These are phyloP conservation scores for Vitis hybrid DNA, from an alignment of 177 flowering plant species.

Conservation along the genomic window DNA sequence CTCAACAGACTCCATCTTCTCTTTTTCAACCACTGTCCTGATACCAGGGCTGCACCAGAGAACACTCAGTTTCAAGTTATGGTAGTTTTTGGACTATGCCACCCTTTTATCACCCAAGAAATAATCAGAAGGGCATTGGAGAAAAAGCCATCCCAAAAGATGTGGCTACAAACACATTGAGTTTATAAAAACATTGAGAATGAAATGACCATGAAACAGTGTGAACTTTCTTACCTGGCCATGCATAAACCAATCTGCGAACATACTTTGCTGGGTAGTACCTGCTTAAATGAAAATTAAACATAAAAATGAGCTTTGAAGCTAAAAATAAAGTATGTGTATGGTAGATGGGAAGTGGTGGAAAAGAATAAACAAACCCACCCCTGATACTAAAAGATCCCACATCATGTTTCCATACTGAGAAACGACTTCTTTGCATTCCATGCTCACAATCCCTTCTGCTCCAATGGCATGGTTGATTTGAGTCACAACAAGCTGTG, in stretches of 20 bases:
- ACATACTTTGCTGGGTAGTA: slow-evolving; percentile 60
- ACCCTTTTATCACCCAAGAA: not conserved
- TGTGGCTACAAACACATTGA: too few species aligned
- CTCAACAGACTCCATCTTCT: slow-evolving; percentile 13
- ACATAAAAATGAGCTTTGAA: not conserved
- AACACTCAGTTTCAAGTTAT: too few species aligned
- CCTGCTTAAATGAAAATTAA: slow-evolving; percentile 32
- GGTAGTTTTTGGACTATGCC: too few species aligned
- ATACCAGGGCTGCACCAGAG: slow-evolving; percentile 47
- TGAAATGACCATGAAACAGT: not conserved
- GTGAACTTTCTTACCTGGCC: slow-evolving; percentile 29
- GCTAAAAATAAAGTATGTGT: not conserved
- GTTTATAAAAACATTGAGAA: not conserved
- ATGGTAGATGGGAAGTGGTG: not conserved
- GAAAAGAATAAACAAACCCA: slow-evolving; percentile 15
- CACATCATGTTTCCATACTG: slow-evolving; percentile 73
- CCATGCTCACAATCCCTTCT: slow-evolving; percentile 64
- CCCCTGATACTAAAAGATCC: slow-evolving; percentile 71
- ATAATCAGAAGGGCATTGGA: not conserved
- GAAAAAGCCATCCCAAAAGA: too few species aligned
- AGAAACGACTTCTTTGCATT: slow-evolving; percentile 71
- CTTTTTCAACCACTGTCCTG: slow-evolving; percentile 50
- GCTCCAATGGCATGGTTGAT: slow-evolving; percentile 96
- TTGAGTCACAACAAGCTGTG: slow-evolving; percentile 67
- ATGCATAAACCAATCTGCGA: slow-evolving; percentile 57